Base-by-base conservation (phyloP, 116 monocot genomes). In the Papilionanthe hybrid region DNA sequence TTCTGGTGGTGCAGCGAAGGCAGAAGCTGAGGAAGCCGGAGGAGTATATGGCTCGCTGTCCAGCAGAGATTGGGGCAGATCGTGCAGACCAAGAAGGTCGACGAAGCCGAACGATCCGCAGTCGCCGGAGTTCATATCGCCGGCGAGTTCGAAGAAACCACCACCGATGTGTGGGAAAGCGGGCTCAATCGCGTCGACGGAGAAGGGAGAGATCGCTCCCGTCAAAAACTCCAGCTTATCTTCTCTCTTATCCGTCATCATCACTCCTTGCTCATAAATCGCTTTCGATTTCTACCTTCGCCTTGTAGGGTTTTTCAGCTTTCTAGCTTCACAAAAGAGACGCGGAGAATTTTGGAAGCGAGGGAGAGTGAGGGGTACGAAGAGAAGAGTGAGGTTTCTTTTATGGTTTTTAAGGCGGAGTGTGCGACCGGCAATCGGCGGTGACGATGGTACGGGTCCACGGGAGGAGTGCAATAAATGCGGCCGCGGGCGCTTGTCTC, bases 1-100 rank as follows among this genome's bases (percentile, higher is more conserved):
- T 37, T 82, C 82, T 23, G 75, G 77, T 19, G 80, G 67, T 10
- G 50, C 45, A n/a, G 75, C n/a, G 28, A 68, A 13, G 28, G 56
- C 37, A 5, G 17, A 9, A 0, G 72, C 6, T 18, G 72, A n/a
- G 22, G 75, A n/a, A 1, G 17, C 15, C 45, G 78, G 29, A 45
- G 20, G 56, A 18, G 68, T 13, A 27, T 13, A 32, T 5, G 53
- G 30, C 15, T 56, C 44, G 3, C 44, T 7, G 7, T 86, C 81
- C 60, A 81, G 77, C 15, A 83, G 28, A 9, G 83, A 79, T 57
- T 57, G 71, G 47, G 50, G 23, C 78, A 75, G 66, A 20, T 83
- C 88, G 18, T 68, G 82, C 3, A 81, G 47, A 3, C 75, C 82
- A 29, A 91, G 82, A 8, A 91, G 82, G n/a, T 86, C 91, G 23